Base-by-base conservation (phyloP, 2,329 filamentous ascomycete genomes). In the Sclerotinia minor region DNA sequence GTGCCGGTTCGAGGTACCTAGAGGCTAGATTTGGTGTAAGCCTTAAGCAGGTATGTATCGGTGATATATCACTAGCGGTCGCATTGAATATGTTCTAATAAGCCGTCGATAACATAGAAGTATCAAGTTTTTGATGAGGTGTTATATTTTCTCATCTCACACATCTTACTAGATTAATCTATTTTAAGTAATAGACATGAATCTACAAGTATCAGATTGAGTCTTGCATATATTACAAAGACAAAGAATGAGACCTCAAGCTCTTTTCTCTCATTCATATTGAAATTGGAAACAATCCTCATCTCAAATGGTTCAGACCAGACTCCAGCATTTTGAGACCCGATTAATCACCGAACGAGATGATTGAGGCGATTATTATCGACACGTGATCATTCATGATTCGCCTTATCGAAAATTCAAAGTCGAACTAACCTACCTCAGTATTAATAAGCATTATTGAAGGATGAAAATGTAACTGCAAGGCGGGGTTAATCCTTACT, bases 401-500 rank as follows among this genome's bases (percentile, higher is more conserved):
- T 41, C 38, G 17, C 38, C 38, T 41, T 41, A 4, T 41, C 11
- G 38, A 41, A 41, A 41, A 41, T 41, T 41, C 38, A 13, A 38
- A 38, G 38, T 41, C 38, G 13, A 15, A 35, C 7, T 7, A n/a
- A n/a, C n/a, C n/a, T n/a, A n/a, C n/a, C n/a, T n/a, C n/a, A n/a
- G n/a, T n/a, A 35, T 35, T 35, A 35, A 41, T 35, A 29, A 29
- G 2, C n/a, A n/a, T n/a, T n/a, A n/a, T n/a, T n/a, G n/a, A 24
- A 21, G 29, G 19, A 32, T 50, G 21, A n/a, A n/a, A 29, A 35
- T 45, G 24, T 47, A 47, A 45, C 41, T 35, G 13, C 52, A 45
- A 26, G 41, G 64, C 64, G 38, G 64, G 64, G 52, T 29, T 21
- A 35, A 65, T 58, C 64, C 52, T 55, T 49, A 52, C 26, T 29